Percentiles rank a stretch among this genome's conserved stretches.
These are phyloP conservation scores for Cutaneotrichosporon sp. DNA, from an alignment of 1,284 basidiomycete genomes.

Conservation along the genomic window DNA sequence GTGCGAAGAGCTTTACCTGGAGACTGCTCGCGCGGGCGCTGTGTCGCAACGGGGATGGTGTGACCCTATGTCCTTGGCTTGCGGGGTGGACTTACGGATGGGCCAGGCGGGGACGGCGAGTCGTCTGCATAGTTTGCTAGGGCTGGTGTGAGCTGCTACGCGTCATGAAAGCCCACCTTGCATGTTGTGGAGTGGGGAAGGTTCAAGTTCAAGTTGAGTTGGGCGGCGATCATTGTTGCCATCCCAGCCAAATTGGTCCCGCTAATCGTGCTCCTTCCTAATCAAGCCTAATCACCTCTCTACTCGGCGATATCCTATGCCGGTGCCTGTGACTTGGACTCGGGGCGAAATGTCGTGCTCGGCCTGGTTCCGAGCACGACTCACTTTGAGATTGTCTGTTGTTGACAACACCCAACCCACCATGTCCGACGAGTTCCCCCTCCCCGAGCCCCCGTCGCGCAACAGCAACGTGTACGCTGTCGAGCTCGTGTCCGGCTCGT, in stretches of 20 bases:
- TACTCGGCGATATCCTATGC: not conserved
- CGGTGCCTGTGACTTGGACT: slow-evolving; percentile 2
- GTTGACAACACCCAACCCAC: not conserved
- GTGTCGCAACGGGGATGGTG: slow-evolving; percentile 6
- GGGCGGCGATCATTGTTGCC: not conserved
- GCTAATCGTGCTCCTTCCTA: not conserved
- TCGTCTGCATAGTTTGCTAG: slow-evolving; percentile 22
- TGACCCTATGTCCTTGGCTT: slow-evolving; percentile 18
- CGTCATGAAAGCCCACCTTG: slow-evolving; percentile 11
- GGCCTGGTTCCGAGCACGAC: not conserved
- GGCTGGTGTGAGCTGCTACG: slow-evolving; percentile 13
- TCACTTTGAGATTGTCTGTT: not conserved
- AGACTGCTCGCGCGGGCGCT: not conserved
- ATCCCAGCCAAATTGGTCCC: not conserved
- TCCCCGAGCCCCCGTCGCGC: slow-evolving; percentile 37
- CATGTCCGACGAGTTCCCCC: slow-evolving; percentile 27
- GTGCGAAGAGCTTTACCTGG: slow-evolving; percentile 6
- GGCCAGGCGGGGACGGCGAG: slow-evolving; percentile 21
- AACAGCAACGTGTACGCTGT: slow-evolving; percentile 47
- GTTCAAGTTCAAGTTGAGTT: not conserved
- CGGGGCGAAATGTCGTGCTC: slow-evolving; percentile 5
- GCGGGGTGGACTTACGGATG: slow-evolving; percentile 20
- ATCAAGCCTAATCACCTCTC: not conserved
- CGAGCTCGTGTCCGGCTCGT: slow-evolving; percentile 53
- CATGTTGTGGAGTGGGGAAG: slow-evolving; percentile 13